Evolutionary conservation across 78 protist species (phyloP), one percentile per base, ranked within the genome.

Genomic region (Mantamonas sphyraenae): DNA sequence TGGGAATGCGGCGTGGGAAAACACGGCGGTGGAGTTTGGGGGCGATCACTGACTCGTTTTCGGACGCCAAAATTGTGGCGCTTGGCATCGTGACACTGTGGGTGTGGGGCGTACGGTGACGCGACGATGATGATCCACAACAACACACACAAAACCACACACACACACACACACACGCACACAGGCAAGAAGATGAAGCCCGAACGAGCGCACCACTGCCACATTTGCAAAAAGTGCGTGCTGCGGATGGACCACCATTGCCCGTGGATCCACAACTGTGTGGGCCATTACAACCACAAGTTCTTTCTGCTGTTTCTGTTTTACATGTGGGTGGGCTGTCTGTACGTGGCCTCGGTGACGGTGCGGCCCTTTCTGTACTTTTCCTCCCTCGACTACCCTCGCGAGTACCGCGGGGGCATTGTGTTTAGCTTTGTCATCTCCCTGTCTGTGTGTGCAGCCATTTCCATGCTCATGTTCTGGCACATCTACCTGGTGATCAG

Each of bases 161-260:
- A n/a, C n/a, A n/a, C n/a, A n/a, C n/a, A n/a, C n/a, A n/a, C n/a
- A n/a, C n/a, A n/a, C n/a, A n/a, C n/a, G 56, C 68, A 37, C 22
- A 63, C 31, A n/a, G 35, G 81, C 42, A 58, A 50, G 28, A 39
- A 68, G 17, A 59, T 62, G 47, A 85, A 80, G 63, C 68, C 68
- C 1, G 77, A 62, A 20, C 51, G 95, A n/a, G 34, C 90, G 26
- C 93, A 89, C 53, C 97, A 92, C 67, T 92, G 97, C 82, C 0
- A 68, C 14, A 39, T 59, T 12, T 92, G 97, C 72, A 51, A 76
- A 26, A 47, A 43, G 40, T 90, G 95, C 70, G 76, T 90, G 31
- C 71, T 71, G 39, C 61, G 69, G 69, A 74, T 74, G 80, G 95
- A 90, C 57, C 91, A 86, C 64, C 91, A 81, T 77, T 77, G 84